These are phyloP conservation scores for Suillus hirtellus DNA, from an alignment of 768 basidiomycete species.

Conservation along the genomic window DNA sequence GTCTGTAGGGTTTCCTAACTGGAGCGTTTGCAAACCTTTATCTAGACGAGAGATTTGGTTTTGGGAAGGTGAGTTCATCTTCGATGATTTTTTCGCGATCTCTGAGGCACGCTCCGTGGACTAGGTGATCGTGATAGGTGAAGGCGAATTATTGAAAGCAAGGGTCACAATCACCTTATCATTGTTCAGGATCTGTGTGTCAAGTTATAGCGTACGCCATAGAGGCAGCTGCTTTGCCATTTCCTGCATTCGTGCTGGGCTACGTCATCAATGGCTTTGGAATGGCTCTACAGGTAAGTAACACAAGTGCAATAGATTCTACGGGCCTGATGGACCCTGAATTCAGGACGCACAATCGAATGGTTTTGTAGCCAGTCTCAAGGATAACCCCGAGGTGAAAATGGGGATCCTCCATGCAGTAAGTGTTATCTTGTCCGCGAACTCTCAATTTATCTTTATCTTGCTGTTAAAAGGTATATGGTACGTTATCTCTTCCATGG, in stretches of 20 bases:
- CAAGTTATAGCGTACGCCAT: conserved; percentile 36
- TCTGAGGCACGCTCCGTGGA: background rate
- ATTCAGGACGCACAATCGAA: conserved; percentile 49
- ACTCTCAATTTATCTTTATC: background rate
- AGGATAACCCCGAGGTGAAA: conserved; percentile 38
- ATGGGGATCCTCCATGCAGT: conserved; percentile 45
- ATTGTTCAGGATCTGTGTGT: conserved; percentile 24
- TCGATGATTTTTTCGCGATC: background rate
- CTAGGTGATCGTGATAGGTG: conserved; percentile 32
- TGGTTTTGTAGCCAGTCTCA: conserved; percentile 43
- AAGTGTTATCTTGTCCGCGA: conserved; percentile 19
- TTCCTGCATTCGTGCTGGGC: conserved; percentile 43
- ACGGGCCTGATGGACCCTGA: background rate
- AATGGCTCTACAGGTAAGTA: conserved; percentile 45
- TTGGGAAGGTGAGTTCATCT: conserved; percentile 31
- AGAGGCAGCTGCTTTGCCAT: conserved; percentile 43
- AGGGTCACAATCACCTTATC: background rate
- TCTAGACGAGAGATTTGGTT: conserved; percentile 32
- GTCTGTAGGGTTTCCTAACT: conserved; percentile 30
- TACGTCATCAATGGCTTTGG: conserved; percentile 47
- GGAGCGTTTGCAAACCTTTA: conserved; percentile 34
- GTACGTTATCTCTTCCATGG: background rate
- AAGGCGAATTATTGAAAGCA: background rate
- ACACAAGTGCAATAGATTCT: background rate
- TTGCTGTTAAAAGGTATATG: background rate